A percentile compares a stretch with the other conserved stretches of the same genome.
Conservation (phyloP, 768 basidiomycete species). For the Serendipita sp. region DNA sequence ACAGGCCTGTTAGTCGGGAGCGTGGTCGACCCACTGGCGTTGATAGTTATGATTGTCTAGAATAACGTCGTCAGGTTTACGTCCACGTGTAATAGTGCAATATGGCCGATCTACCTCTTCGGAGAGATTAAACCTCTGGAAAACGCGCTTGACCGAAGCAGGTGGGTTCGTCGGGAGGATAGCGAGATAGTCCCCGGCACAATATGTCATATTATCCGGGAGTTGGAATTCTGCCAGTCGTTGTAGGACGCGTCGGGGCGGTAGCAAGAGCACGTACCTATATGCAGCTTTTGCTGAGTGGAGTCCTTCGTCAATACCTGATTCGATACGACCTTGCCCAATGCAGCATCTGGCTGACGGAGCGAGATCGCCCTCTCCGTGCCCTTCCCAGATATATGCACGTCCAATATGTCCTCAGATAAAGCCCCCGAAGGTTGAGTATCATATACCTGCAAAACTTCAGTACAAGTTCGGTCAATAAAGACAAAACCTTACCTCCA, state of each 20-base stretch:
- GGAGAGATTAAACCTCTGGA: neutral
- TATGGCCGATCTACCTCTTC: neutral
- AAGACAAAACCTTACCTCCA: neutral
- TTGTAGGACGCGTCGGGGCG: neutral
- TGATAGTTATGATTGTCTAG: conserved; percentile 15
- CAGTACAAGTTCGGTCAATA: neutral
- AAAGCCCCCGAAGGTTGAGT: neutral
- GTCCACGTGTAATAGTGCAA: neutral
- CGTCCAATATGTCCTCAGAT: neutral
- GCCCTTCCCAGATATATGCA: neutral
- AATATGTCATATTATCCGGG: conserved; percentile 7
- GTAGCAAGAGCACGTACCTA: neutral
- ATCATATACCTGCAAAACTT: neutral
- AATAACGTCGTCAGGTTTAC: neutral
- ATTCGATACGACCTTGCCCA: conserved; percentile 2
- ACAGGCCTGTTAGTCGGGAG: conserved; percentile 21
- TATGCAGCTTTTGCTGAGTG: conserved; percentile 5
- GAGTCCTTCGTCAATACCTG: conserved; percentile 2
- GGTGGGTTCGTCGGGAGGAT: conserved; percentile 7
- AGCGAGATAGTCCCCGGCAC: conserved; percentile 10
- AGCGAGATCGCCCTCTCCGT: conserved; percentile 1
- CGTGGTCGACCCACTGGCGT: conserved; percentile 24
- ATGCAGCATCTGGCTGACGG: conserved; percentile 6
- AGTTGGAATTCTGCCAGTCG: conserved; percentile 3
- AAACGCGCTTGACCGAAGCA: conserved; percentile 4